Conservation (phyloP, 441 rosid genomes). For the Eruca vesicaria region DNA sequence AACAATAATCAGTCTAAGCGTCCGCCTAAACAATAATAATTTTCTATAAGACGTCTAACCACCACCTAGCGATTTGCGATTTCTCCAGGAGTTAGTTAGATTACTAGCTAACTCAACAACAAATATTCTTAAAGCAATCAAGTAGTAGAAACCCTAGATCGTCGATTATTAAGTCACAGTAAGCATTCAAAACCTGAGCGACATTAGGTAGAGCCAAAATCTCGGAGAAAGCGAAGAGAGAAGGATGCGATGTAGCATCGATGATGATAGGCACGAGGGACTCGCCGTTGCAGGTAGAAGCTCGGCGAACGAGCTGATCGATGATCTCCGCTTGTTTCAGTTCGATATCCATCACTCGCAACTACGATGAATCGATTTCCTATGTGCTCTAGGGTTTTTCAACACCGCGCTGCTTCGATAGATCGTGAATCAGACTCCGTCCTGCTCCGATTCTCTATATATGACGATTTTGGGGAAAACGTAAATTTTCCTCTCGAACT, state of each 20-base stretch:
- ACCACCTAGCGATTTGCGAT: too few relatives aligned
- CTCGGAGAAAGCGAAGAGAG: conserved; percentile 96
- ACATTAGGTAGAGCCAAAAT: conserved; percentile 73
- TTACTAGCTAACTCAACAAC: background rate
- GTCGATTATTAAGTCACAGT: background rate
- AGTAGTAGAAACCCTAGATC: background rate
- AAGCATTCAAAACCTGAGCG: conserved; percentile 45
- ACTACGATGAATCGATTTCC: background rate
- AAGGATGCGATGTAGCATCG: conserved; percentile 91
- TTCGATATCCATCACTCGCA: conserved; percentile 41
- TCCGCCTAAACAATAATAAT: too few relatives aligned
- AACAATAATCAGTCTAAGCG: too few relatives aligned
- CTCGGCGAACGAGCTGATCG: conserved; percentile 70
- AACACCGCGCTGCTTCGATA: background rate
- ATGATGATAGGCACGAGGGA: conserved; percentile 51
- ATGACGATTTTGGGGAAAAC: background rate
- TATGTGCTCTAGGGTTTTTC: background rate
- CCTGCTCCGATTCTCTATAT: background rate
- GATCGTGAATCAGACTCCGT: background rate
- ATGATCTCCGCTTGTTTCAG: conserved; percentile 81
- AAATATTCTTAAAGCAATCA: background rate
- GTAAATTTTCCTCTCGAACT: background rate
- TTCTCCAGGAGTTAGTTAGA: too few relatives aligned
- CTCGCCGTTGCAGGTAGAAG: conserved; percentile 56
- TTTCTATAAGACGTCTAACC: too few relatives aligned